Conservation (phyloP, 116 monocot genomes). For the Papilionanthe hybrid region DNA sequence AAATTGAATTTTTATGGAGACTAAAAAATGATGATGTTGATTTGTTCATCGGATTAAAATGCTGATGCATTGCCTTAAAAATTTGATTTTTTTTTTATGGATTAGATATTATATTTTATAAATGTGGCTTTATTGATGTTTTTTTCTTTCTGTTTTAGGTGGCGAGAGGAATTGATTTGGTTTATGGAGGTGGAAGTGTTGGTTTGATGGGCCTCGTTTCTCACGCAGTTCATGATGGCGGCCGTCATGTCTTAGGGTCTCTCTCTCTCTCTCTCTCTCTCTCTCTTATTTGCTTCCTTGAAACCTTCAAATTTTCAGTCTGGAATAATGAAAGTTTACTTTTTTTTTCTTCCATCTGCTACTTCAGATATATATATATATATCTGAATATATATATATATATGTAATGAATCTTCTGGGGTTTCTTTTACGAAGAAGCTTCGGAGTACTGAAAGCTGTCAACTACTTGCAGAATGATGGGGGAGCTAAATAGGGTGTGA, state of each 20-base stretch:
- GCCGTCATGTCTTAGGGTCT: constrained; percentile 78
- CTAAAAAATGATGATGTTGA: constrained; percentile 12
- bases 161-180: constrained; percentile 67
- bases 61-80: background rate
- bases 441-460: too few relatives aligned
- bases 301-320: too few relatives aligned
- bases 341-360: too few relatives aligned
- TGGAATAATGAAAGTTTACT: too few relatives aligned
- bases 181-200: constrained; percentile 84
- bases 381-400: too few relatives aligned
- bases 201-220: constrained; percentile 86
- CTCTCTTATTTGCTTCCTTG: background rate
- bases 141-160: constrained; percentile 38
- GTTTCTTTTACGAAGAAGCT: too few relatives aligned
- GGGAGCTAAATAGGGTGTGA: background rate
- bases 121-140: background rate
- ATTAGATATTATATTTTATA: background rate
- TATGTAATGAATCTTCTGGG: too few relatives aligned
- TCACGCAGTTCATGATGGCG: constrained; percentile 80
- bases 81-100: background rate
- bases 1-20: background rate
- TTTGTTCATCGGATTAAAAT: background rate
- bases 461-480: background rate
- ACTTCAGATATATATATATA: too few relatives aligned
- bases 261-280: constrained; percentile 17